Base-by-base conservation (phyloP, 441 rosid genomes). In the Croton laevigatus region DNA sequence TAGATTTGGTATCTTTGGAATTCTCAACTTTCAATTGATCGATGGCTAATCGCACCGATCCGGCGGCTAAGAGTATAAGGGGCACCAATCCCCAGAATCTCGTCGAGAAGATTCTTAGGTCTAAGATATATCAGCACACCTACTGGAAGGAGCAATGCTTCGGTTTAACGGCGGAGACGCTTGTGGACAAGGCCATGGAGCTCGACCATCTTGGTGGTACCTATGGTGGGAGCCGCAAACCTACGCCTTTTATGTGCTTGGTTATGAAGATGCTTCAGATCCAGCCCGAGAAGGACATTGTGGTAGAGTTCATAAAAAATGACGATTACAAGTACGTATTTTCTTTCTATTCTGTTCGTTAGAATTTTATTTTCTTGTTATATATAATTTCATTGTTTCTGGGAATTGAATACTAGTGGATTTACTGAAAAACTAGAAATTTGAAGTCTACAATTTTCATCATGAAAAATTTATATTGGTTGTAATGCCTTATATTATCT, bases 71-170 rank as follows among this genome's bases (percentile, higher is more conserved):
- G 86, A 92, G 86, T 83, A 88, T 92, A 63, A 81, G 93, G 79
- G 99, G 98, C 2, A 95, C 93, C 64, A 92, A 95, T 66, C 99
- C 97, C 0, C 98, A 93, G 77, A 95, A 95, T 74, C 86, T 93
- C 8, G 91, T 95, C 54, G 99, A 91, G 89, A 89, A 92, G 81
- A 95, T 91, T 9, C 79, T 93, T 19, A 78, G 95, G 45, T 80
- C 95, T 45, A 92, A 95, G 79, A 95, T 95, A 16, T 89, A 95
- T 78, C 93, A 92, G 79, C 82, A 95, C 77, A 91, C 93, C 11
- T 91, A 89, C 70, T 92, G 99, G 98, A 95, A 95, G 76, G 99
- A 92, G 84, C 95, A 92, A 51, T 92, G 98, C 72, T 94, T 94
- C 58, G 97, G 99, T 2, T 78, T 89, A 37, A 92, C 98, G 45